phyloP scores from a whole-genome alignment of 2,329 filamentous ascomycete species.

The Trichoderma sp. region DNA sequence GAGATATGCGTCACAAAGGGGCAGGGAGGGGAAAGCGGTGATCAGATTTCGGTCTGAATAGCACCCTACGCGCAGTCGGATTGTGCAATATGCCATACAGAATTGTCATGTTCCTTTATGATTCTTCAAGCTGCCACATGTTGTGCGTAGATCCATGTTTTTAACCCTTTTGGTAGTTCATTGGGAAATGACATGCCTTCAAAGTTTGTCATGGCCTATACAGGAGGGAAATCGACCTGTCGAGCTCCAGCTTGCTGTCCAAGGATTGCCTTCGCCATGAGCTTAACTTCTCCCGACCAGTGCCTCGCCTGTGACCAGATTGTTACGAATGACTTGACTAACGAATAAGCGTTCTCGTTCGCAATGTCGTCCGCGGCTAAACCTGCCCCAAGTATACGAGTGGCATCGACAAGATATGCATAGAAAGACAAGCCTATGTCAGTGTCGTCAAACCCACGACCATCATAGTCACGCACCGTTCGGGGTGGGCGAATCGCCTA shows the following conservation, averaged over 20 bases:
- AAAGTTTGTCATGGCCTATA: not conserved
- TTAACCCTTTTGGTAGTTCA: not conserved
- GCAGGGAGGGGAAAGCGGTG: conserved; percentile 35
- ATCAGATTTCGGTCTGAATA: conserved; percentile 32
- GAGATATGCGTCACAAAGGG: conserved; percentile 33
- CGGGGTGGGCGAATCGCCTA: conserved; percentile 41
- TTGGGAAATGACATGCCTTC: not conserved
- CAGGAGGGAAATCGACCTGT: not conserved
- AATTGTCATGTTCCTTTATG: not conserved
- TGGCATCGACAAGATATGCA: conserved; percentile 74
- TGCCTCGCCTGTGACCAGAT: conserved; percentile 31
- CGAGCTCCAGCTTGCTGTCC: not conserved
- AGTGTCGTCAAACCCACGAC: conserved; percentile 65
- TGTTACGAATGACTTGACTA: conserved; percentile 52
- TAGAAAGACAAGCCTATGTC: conserved; percentile 72
- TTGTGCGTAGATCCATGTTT: not conserved
- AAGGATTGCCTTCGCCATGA: conserved; percentile 30
- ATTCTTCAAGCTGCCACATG: not conserved
- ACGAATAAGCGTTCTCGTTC: conserved; percentile 38
- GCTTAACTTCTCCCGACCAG: conserved; percentile 29
- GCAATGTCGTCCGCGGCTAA: conserved; percentile 49
- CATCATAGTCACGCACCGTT: conserved; percentile 72
- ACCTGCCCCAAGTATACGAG: conserved; percentile 66
- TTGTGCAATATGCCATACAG: not conserved
- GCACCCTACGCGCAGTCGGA: not conserved